Evolutionary conservation across 768 basidiomycete genomes (phyloP), one percentile per base, ranked within the genome.

Genomic region (Ramaria sp.): DNA sequence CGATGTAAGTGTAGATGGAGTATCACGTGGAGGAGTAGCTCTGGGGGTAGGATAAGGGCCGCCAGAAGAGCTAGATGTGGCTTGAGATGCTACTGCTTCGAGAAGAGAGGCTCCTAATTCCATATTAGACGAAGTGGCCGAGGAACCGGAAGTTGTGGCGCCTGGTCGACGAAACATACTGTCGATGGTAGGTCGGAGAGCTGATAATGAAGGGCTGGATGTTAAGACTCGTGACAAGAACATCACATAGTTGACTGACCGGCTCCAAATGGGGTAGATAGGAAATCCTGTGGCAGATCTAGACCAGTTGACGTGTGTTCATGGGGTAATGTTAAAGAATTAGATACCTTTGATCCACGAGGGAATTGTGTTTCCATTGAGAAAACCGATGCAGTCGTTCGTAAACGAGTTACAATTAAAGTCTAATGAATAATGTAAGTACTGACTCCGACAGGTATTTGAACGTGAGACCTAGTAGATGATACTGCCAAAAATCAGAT

Each of bases 361-460:
- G 3, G 93, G 93, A 52, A 96, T 88, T 15, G 80, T 79, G 3
- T 75, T 75, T 27, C 92, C 91, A 0, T 89, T 95, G 47, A 97
- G 68, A 63, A 96, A 93, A 2, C 86, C 91, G 32, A 91, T 70
- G 56, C 82, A 82, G 59, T 95, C 91, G 56, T 85, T 89, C 2
- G 91, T 93, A 60, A 97, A 97, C 1, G 88, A 86, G 66, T 97
- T 97, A 67, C 93, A 96, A 62, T 96, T 96, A 60, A 94, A 94
- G 41, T 95, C 90, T 85, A 47, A 12, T 13, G 18, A 52, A 34
- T 10, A 3, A 32, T 22, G 12, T 50, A 1, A 50, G 48, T 6
- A 15, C 13, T 45, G 53, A 58, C 13, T 5, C 12, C 16, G 28
- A 44, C 57, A 13, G 39, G 10, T 15, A 18, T 9, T n/a, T 25